A percentile compares a stretch with the other conserved stretches of the same genome.
Evolutionary conservation across 140 eudicot genomes (phyloP).

Genomic region (Oenanthe javanica): DNA sequence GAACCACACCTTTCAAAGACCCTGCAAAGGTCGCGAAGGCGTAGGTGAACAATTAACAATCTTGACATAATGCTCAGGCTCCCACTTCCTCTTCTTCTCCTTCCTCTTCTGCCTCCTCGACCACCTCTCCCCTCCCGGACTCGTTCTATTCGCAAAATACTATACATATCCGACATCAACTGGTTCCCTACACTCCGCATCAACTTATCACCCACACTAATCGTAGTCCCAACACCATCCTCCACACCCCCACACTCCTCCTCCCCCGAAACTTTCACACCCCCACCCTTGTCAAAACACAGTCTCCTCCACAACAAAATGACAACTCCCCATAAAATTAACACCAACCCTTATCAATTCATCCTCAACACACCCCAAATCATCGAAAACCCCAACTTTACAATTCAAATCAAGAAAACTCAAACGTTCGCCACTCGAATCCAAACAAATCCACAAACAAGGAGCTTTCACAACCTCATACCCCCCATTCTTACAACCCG

Average conservation of each 20-base stretch:
- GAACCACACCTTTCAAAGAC: constrained; percentile 82
- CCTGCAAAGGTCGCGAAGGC: constrained; percentile 71
- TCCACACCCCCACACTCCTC: constrained; percentile 13
- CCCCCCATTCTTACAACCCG: background rate
- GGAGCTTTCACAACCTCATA: background rate
- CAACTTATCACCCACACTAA: constrained; percentile 20
- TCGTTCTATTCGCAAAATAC: constrained; percentile 67
- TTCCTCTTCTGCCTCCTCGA: constrained; percentile 84
- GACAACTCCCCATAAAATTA: constrained; percentile 48
- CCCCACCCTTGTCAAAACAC: constrained; percentile 15
- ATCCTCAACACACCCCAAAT: constrained; percentile 22
- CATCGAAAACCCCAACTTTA: background rate
- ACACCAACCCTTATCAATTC: constrained; percentile 57
- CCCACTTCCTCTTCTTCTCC: constrained; percentile 85
- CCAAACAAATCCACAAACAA: constrained; percentile 3
- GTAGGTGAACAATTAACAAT: constrained; percentile 73
- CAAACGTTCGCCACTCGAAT: background rate
- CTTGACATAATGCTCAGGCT: constrained; percentile 72
- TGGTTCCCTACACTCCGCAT: constrained; percentile 15
- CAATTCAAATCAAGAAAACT: constrained; percentile 11
- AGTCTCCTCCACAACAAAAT: constrained; percentile 63
- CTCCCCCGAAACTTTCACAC: constrained; percentile 13
- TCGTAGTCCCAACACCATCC: background rate
- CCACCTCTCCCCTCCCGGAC: constrained; percentile 64
- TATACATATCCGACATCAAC: constrained; percentile 61